Conservation (phyloP, 768 basidiomycete species). For the Hypsizygus marmoreus region DNA sequence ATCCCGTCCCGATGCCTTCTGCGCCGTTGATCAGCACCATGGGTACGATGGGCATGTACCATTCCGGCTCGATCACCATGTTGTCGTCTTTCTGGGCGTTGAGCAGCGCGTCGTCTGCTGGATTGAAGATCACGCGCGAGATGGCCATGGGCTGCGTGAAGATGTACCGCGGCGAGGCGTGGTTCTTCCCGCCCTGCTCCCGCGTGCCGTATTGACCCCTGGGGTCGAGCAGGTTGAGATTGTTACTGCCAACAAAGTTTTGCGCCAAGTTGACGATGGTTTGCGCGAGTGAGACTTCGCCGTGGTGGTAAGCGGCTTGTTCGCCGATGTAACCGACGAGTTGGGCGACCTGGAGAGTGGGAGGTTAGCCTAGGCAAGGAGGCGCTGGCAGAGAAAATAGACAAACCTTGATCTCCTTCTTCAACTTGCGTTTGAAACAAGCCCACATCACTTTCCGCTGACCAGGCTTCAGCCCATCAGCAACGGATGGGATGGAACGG, state of each 20-base stretch:
- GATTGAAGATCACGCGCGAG: constrained; percentile 76
- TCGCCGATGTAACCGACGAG: constrained; percentile 94
- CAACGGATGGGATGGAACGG: constrained; percentile 93
- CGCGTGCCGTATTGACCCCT: constrained; percentile 97
- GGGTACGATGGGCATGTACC: constrained; percentile 89
- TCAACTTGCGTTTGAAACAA: constrained; percentile 93
- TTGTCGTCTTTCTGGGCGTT: constrained; percentile 87
- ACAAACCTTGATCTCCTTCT: constrained; percentile 84
- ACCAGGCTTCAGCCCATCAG: constrained; percentile 95
- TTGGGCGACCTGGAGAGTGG: constrained; percentile 74
- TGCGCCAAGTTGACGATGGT: constrained; percentile 96
- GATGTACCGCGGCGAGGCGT: constrained; percentile 96
- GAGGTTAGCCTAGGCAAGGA: not conserved
- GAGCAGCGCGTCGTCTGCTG: constrained; percentile 85
- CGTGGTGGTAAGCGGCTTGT: constrained; percentile 95
- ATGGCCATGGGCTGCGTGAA: constrained; percentile 79
- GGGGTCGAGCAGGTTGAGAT: constrained; percentile 84
- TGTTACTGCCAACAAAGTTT: constrained; percentile 93
- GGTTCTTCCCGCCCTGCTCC: constrained; percentile 91
- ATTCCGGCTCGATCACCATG: constrained; percentile 86
- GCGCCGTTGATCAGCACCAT: constrained; percentile 91
- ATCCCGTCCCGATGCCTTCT: constrained; percentile 98
- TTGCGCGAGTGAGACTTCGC: constrained; percentile 81
- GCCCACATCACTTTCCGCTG: constrained; percentile 97
- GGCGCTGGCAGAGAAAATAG: not conserved